Conservation (phyloP, 2,329 filamentous ascomycete species). For the Cladosporium velox region DNA sequence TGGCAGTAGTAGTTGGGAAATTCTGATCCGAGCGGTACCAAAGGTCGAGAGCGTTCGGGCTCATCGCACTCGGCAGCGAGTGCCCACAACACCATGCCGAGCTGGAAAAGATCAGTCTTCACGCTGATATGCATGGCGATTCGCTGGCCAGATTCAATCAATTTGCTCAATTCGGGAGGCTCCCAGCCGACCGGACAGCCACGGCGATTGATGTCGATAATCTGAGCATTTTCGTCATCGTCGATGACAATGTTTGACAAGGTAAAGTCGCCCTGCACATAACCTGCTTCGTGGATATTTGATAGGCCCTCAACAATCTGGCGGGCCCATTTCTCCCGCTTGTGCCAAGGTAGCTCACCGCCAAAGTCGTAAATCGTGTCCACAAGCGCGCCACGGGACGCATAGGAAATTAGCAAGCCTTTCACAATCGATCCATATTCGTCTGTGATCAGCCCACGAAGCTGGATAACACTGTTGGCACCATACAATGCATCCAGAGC, state of each 20-base stretch:
- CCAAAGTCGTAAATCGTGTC: conserved; percentile 85
- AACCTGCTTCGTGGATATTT: conserved; percentile 93
- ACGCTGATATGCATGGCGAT: conserved; percentile 98
- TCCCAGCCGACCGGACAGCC: conserved; percentile 99
- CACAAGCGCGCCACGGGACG: conserved; percentile 81
- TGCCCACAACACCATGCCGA: conserved; percentile 97
- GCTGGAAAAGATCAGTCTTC: conserved; percentile 93
- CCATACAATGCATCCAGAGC: conserved; percentile 77
- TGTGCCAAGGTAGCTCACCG: conserved; percentile 64
- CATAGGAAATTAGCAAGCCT: conserved; percentile 85
- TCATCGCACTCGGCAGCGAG: conserved; percentile 86
- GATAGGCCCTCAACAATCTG: conserved; percentile 88
- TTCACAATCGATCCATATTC: conserved; percentile 73
- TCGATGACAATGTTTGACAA: conserved; percentile 97
- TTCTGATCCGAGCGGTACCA: conserved; percentile 57
- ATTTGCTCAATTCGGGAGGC: conserved; percentile 81
- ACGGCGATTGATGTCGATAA: conserved; percentile 96
- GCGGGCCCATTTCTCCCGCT: conserved; percentile 81
- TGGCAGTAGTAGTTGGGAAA: conserved; percentile 78
- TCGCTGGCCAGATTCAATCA: conserved; percentile 84
- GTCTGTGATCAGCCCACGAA: conserved; percentile 86
- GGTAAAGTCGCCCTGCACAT: conserved; percentile 97
- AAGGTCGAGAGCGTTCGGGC: conserved; percentile 75
- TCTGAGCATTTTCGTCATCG: conserved; percentile 78
- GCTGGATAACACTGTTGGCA: conserved; percentile 76